Percentiles rank a stretch among this genome's conserved stretches.
phyloP scores from a whole-genome alignment of 495 filamentous ascomycete genomes.

The Aspergillus heteromorphus region DNA sequence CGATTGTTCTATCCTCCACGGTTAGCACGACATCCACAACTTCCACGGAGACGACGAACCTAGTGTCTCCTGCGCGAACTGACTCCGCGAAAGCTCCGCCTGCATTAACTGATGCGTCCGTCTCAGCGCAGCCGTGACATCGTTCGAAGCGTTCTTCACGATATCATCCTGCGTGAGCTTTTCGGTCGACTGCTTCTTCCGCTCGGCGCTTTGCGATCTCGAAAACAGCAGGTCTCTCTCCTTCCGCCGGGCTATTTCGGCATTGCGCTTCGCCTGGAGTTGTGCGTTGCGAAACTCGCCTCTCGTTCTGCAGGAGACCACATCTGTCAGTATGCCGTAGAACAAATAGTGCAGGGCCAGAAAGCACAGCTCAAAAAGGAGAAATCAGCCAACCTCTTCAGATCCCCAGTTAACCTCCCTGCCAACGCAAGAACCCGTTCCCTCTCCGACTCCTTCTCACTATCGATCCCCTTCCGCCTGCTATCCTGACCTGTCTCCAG shows the following conservation, averaged over 20 bases:
- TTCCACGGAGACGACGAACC: slow-evolving; percentile 23
- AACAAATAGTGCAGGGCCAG: too few species aligned
- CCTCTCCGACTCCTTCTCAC: slow-evolving; percentile 50
- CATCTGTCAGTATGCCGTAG: neutral
- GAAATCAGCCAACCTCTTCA: slow-evolving; percentile 53
- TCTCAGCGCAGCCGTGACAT: slow-evolving; percentile 79
- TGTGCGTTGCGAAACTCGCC: slow-evolving; percentile 79
- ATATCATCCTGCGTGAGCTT: slow-evolving; percentile 62
- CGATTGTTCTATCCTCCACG: slow-evolving; percentile 49
- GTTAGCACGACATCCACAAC: slow-evolving; percentile 5
- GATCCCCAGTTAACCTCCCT: slow-evolving; percentile 57
- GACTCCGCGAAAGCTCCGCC: slow-evolving; percentile 71
- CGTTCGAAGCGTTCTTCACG: slow-evolving; percentile 63
- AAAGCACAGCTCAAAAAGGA: neutral
- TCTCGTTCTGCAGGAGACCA: slow-evolving; percentile 43
- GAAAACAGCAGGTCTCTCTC: slow-evolving; percentile 75
- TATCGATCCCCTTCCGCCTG: slow-evolving; percentile 32
- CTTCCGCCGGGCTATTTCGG: slow-evolving; percentile 63
- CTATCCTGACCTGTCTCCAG: slow-evolving; percentile 42
- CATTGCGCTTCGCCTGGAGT: slow-evolving; percentile 70
- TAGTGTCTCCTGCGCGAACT: slow-evolving; percentile 83
- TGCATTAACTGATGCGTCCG: slow-evolving; percentile 82
- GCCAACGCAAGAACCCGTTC: slow-evolving; percentile 58
- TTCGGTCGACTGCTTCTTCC: slow-evolving; percentile 32
- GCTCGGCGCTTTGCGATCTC: slow-evolving; percentile 33